Evolutionary conservation across 1,284 basidiomycete genomes (phyloP), one percentile per base, ranked within the genome.

Genomic region (Apiotrichum montevideense): DNA sequence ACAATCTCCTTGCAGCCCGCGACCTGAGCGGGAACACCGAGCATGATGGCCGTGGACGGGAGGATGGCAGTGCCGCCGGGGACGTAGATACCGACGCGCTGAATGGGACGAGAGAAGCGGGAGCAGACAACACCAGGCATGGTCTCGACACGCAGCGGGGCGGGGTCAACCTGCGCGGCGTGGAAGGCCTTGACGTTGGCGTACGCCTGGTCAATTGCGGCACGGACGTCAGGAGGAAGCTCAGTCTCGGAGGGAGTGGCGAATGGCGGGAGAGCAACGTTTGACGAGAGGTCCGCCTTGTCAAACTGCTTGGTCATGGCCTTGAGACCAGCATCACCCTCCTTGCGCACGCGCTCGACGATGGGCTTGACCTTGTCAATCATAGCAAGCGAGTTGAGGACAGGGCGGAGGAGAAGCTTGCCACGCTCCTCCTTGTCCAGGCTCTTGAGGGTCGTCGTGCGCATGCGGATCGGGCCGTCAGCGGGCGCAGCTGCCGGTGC

Each of bases 111-210:
- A 3, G 92, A 87, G 74, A 98, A 98, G 45, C 96, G 85, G 44
- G 90, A 87, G 78, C 93, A 97, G 1, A 90, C 85, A 34, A 99
- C 94, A 8, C 96, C 96, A 2, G 95, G 93, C 90, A 94, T 98
- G 6, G 96, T 98, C 77, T 98, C 92, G 13, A 99, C 90, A 9
- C 85, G 81, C 46, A 98, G 80, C 29, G 85, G 80, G 40, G 83
- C 81, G 47, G 81, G 81, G 58, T 87, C 85, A 15, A 84, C 79
- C 78, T 97, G 93, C 4, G 90, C 89, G 37, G 82, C 82, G 75
- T 96, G 93, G 83, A 96, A 96, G 67, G 85, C 87, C 76, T 82
- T 83, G 72, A 99, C 89, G 74, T 99, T 99, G 59, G 80, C 80
- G 73, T 98, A 98, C 2, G 96, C 96, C 57, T 83, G 80, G 71